Evolutionary conservation across 2,329 filamentous ascomycete species (phyloP).

Genomic region (Diplodia sapinea): DNA sequence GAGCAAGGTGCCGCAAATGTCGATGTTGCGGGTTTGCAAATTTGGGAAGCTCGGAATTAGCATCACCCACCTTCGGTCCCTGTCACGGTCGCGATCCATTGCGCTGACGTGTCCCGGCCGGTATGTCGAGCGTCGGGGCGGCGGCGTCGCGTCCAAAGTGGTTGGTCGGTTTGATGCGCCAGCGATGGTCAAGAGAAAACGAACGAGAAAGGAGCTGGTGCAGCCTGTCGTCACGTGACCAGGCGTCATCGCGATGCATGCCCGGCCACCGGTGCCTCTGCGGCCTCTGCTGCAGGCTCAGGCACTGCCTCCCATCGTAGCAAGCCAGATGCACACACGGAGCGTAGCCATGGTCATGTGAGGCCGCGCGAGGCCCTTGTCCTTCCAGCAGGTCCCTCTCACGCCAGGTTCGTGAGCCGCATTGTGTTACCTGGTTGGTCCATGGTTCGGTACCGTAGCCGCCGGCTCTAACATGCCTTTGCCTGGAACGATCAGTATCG

Average conservation of each 20-base stretch:
- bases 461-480: constrained; percentile 1
- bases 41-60: constrained; percentile 28
- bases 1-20: constrained; percentile 27
- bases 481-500: constrained; percentile 2
- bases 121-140: constrained; percentile 17
- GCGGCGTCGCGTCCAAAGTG: constrained; percentile 26
- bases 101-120: constrained; percentile 10
- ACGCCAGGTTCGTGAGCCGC: constrained; percentile 13
- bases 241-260: constrained; percentile 28
- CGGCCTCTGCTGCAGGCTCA: not conserved
- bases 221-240: constrained; percentile 23
- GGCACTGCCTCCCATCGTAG: not conserved
- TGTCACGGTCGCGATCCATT: constrained; percentile 44
- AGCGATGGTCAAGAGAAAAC: constrained; percentile 19
- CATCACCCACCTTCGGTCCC: constrained; percentile 52
- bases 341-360: constrained; percentile 8
- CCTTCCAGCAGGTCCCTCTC: constrained; percentile 11
- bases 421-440: constrained; percentile 28
- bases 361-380: constrained; percentile 9
- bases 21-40: constrained; percentile 27
- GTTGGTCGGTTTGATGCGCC: constrained; percentile 20
- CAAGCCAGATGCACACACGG: not conserved
- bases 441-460: constrained; percentile 1
- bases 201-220: constrained; percentile 31
- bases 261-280: constrained; percentile 1